Percentiles rank a stretch among this genome's conserved stretches.
These are phyloP conservation scores for Hortaea werneckii DNA, from an alignment of 2,329 filamentous ascomycete species.

Conservation along the genomic window DNA sequence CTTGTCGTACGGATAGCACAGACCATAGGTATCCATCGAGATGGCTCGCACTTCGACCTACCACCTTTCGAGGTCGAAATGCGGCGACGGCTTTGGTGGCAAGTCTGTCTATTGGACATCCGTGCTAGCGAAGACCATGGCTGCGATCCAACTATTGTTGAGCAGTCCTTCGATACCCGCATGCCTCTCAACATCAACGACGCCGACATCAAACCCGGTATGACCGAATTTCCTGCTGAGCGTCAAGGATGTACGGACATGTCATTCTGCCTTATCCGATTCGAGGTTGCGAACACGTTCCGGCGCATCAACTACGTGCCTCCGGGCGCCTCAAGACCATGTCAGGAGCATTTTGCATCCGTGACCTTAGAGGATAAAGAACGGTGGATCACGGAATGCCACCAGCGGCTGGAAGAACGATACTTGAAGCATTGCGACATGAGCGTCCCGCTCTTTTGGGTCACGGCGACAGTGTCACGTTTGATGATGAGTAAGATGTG, in stretches of 20 bases:
- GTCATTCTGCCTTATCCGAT: slow-evolving; percentile 45
- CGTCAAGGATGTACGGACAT: slow-evolving; percentile 48
- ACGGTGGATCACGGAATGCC: slow-evolving; percentile 40
- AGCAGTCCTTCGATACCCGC: slow-evolving; percentile 51
- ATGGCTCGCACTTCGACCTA: slow-evolving; percentile 45
- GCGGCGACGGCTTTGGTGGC: slow-evolving; percentile 51
- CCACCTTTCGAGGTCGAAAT: slow-evolving; percentile 52
- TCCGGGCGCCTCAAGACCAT: slow-evolving; percentile 30
- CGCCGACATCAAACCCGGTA: slow-evolving; percentile 39
- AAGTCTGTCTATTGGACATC: slow-evolving; percentile 48
- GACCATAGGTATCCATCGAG: slow-evolving; percentile 50
- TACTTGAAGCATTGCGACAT: slow-evolving; percentile 45
- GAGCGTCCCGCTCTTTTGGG: slow-evolving; percentile 54
- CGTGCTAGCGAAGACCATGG: slow-evolving; percentile 54
- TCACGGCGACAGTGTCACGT: slow-evolving; percentile 56
- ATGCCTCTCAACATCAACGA: slow-evolving; percentile 50
- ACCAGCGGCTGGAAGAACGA: slow-evolving; percentile 37
- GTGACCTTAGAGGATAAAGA: slow-evolving; percentile 39
- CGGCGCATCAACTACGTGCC: slow-evolving; percentile 37
- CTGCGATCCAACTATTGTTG: slow-evolving; percentile 49
- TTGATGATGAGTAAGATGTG: slow-evolving; percentile 71
- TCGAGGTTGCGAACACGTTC: slow-evolving; percentile 41
- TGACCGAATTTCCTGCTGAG: slow-evolving; percentile 38
- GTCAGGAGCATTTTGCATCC: slow-evolving; percentile 33
- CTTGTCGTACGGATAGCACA: slow-evolving; percentile 50